These are phyloP conservation scores for Pseudozyma pruni DNA, from an alignment of 1,284 basidiomycete species.

Conservation along the genomic window DNA sequence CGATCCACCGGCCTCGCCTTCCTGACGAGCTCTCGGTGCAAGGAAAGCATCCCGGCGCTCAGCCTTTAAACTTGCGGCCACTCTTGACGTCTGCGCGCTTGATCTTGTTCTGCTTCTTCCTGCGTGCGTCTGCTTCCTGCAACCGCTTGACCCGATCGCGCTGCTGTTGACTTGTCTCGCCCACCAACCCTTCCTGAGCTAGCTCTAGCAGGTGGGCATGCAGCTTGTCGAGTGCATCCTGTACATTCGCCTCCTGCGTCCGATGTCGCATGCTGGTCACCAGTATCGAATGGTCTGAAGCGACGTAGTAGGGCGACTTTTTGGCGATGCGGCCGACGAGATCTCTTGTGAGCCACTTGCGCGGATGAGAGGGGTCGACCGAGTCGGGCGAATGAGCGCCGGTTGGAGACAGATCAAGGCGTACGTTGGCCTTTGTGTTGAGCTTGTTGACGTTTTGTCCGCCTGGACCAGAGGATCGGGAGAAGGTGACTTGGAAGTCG, in stretches of 20 bases:
- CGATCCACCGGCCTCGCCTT: slow-evolving; percentile 1
- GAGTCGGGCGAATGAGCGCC: slow-evolving; percentile 20
- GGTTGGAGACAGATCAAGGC: slow-evolving; percentile 36
- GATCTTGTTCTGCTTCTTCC: slow-evolving; percentile 50
- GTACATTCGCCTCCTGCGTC: slow-evolving; percentile 43
- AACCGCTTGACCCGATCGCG: slow-evolving; percentile 20
- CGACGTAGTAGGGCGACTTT: slow-evolving; percentile 48
- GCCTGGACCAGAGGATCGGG: slow-evolving; percentile 47
- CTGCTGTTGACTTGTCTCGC: slow-evolving; percentile 44
- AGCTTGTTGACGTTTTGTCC: slow-evolving; percentile 59
- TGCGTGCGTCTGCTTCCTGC: slow-evolving; percentile 39
- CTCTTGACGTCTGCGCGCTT: slow-evolving; percentile 46
- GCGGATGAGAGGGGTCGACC: slow-evolving; percentile 27
- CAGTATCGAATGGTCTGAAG: slow-evolving; percentile 36
- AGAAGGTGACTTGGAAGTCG: slow-evolving; percentile 42
- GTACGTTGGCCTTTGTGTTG: slow-evolving; percentile 53
- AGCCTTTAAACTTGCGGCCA: slow-evolving; percentile 45
- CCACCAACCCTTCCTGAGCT: slow-evolving; percentile 28
- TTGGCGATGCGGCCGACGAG: slow-evolving; percentile 38
- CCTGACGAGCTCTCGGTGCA: too few species aligned
- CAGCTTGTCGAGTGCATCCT: slow-evolving; percentile 46
- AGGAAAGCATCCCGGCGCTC: too few species aligned
- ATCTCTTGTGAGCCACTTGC: slow-evolving; percentile 39
- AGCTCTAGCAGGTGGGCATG: slow-evolving; percentile 43
- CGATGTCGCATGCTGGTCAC: slow-evolving; percentile 39